Base-by-base conservation (phyloP, 495 filamentous ascomycete genomes). In the Hypoxylon lienhwacheense region DNA sequence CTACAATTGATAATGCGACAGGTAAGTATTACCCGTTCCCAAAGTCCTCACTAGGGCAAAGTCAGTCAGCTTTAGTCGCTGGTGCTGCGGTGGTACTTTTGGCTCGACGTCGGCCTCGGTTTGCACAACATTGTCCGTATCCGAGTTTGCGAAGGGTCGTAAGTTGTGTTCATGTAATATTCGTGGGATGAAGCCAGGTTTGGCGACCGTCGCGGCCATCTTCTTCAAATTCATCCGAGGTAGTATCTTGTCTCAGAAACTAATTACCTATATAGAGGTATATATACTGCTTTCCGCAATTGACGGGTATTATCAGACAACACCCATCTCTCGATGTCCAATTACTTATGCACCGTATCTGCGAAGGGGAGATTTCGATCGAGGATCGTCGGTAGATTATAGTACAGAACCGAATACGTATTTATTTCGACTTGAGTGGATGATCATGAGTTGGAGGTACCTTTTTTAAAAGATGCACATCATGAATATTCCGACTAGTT, bases 31-130 rank as follows among this genome's bases (percentile, higher is more conserved):
- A 92, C 89, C 90, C 15, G 91, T 95, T 49, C 93, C 93, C 46
- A 98, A 77, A 15, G 91, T 98, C 69, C 90, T 91, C 55, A 97
- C 75, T 16, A 91, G 79, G 31, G 85, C 72, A 66, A 97, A 96
- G 71, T 98, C 91, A 48, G 78, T 74, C 20, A 91, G 48, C 34
- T 68, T 59, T 29, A 76, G 61, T 44, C 52, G 65, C 52, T 67
- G 65, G 28, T 63, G 58, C 31, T 67, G 65, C 10, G 65, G 65
- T 45, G 65, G 61, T 17, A 67, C 65, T 46, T 63, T 65, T 6
- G 47, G 62, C n/a, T 60, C 62, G 21, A 47, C 51, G 45, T 60
- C 58, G 8, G 20, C 44, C 0, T 61, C 47, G 31, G 42, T 39
- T 35, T 53, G 57, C 35, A 44, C 17, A 31, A 29, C 44, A n/a